Evolutionary conservation across 139 green algal species (phyloP), one percentile per base, ranked within the genome.

Genomic region (Chlorella sp.): DNA sequence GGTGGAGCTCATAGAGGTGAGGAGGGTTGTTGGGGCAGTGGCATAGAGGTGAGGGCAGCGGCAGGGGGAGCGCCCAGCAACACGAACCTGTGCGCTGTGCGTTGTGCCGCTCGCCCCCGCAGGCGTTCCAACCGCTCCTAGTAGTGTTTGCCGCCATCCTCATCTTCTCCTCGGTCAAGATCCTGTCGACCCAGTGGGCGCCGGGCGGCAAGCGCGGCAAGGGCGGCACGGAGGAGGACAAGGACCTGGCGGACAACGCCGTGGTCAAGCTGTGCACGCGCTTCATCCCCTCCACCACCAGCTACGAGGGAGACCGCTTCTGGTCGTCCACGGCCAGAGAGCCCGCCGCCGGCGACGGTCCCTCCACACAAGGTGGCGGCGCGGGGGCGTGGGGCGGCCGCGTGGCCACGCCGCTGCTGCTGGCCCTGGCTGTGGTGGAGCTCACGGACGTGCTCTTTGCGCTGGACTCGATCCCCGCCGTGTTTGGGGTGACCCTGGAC

Each of bases 361-460:
- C 42, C 42, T 55, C 42, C 10, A 55, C 42, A 10, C 10, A 55
- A 10, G 10, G 10, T 24, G 10, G 10, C 42, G 17, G 10, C 42
- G n/a, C n/a, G n/a, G n/a, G n/a, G n/a, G n/a, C n/a, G 29, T 31
- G 5, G 51, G 6, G 5, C 26, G 59, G 34, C 26, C 62, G 31
- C 22, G 63, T 87, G 22, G 92, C 89, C 10, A 98, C 95, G 3
- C 95, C 95, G 31, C 82, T 98, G 63, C 85, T 99, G 34, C 82
- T 98, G 2, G 89, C 92, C 20, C 87, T 99, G 30, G 86, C 90
- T 1, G 91, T 97, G 1, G 77, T 98, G 1, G 95, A 98, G 86
- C 76, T 98, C 31, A 88, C 70, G 14, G 95, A 99, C 62, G 88
- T 99, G 0, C 84, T 98, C 2, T 99, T 99, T 83, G 95, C 95